Base-by-base conservation (phyloP, 257 asterid species). In the Datura wrightii region DNA sequence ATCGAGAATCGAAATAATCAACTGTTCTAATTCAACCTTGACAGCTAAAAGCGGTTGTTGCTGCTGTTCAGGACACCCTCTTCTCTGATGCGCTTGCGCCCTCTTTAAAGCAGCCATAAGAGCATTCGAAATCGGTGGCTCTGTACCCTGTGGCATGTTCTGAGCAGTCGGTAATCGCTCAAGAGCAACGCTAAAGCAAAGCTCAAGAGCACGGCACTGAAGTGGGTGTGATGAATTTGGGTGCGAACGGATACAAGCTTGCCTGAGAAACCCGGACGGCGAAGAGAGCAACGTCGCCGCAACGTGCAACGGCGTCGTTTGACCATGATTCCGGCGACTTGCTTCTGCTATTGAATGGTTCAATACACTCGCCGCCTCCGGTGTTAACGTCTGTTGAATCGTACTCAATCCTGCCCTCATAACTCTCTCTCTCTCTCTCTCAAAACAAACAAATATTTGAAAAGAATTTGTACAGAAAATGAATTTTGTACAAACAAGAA, bases 201-300 rank as follows among this genome's bases (percentile, higher is more conserved):
- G 94, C 91, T 96, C 98, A 36, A 96, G 72, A 3, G 99, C 98
- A 5, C 98, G 94, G 88, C 98, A 94, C 98, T 96, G 98, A 7
- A 96, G 93, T 0, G 99, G 99, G 82, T 96, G 99, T 71, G 95
- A 92, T 0, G 98, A 94, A 84, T 94, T 94, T 6, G 99, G 99
- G 62, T 96, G 99, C 3, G 99, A 93, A 2, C 98, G 93, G 82
- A 93, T 93, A 89, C 99, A 96, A 0, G 99, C 98, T 59, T 91
- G 97, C 52, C 99, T 88, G 50, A 94, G 58, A 78, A 80, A 93
- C 10, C 98, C 97, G 6, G 98, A 83, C 2, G 98, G 98, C n/a
- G 98, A 89, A 0, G 97, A 86, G 7, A 96, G 83, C 6, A 96
- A 93, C 52, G 97, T 94, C 79, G 97, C 97, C 83, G 99, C 99